Evolutionary conservation across 140 eudicot species (phyloP), one percentile per base, ranked within the genome.

Genomic region (Stevia rebaudiana): DNA sequence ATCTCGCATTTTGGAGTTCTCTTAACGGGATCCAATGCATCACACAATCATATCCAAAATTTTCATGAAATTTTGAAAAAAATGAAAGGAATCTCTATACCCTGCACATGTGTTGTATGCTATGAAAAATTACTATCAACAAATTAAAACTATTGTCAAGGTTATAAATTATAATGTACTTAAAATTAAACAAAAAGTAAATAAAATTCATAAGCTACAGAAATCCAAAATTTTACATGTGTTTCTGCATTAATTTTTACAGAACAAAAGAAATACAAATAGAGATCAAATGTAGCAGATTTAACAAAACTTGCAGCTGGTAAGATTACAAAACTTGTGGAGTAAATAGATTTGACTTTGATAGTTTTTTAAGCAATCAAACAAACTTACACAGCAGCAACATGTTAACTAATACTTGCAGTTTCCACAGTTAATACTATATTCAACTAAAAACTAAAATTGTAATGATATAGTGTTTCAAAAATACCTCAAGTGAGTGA

Each of bases 1-100:
- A 73, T 84, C 96, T 77, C 55, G 88, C 99, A 92, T 88, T 88
- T 83, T 92, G 97, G 99, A 92, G 95, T 81, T 92, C 98, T 74
- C 70, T 28, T 2, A 42, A 56, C 74, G 99, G 96, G 96, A 92
- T 92, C 99, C 99, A 92, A 92, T 92, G 99, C 99, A 80, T 91
- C 99, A 92, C 99, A 57, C 95, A 65, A 66, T 40, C 51, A 39
- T 58, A 70, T 71, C 76, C 23, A 57, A 31, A 49, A 1, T 28
- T 65, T 69, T 23, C 47, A 71, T 13, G 21, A 69, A 5, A 12
- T 19, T 19, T 55, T 65, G 63, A 57, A 66, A 36, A 81, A 41
- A 12, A 57, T 63, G 24, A 81, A 41, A 12, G 41, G 40, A 18
- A 48, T 18, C 41, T 41, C 67, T 56, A 51, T n/a, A 72, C 35